A percentile compares a stretch with the other conserved stretches of the same genome.
These are phyloP conservation scores for Neurospora intermedia DNA, from an alignment of 495 filamentous ascomycete species.

Conservation along the genomic window DNA sequence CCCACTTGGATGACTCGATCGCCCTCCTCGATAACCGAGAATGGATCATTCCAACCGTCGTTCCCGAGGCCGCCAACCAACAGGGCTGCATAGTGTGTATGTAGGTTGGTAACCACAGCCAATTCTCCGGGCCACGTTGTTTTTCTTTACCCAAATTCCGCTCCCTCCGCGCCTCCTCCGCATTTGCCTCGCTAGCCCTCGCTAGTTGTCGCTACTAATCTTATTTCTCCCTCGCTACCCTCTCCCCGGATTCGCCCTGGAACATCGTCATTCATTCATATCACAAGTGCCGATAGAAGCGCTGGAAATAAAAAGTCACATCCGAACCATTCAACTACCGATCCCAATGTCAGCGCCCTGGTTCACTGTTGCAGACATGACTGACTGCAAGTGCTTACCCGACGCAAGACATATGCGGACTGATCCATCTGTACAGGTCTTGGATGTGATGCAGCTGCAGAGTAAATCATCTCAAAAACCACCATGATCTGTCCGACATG, in stretches of 20 bases:
- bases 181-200: not conserved
- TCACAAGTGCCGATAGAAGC: not conserved
- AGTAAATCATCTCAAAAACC: not conserved
- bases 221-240: not conserved
- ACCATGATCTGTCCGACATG: not conserved
- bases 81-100: not conserved
- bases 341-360: not conserved
- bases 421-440: not conserved
- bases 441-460: not conserved
- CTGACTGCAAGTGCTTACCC: not conserved
- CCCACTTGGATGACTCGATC: not conserved
- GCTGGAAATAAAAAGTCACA: not conserved
- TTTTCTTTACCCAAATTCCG: not conserved
- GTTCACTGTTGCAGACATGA: not conserved
- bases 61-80: not conserved
- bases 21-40: not conserved
- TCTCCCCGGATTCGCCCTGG: not conserved
- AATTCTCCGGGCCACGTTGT: not conserved
- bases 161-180: not conserved
- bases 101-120: not conserved
- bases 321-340: too few species aligned
- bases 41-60: not conserved
- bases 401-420: not conserved
- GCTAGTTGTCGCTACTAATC: not conserved
- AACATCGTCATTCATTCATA: not conserved